Conservation (phyloP, 2,329 filamentous ascomycete genomes). For the Spiromastix sp. region DNA sequence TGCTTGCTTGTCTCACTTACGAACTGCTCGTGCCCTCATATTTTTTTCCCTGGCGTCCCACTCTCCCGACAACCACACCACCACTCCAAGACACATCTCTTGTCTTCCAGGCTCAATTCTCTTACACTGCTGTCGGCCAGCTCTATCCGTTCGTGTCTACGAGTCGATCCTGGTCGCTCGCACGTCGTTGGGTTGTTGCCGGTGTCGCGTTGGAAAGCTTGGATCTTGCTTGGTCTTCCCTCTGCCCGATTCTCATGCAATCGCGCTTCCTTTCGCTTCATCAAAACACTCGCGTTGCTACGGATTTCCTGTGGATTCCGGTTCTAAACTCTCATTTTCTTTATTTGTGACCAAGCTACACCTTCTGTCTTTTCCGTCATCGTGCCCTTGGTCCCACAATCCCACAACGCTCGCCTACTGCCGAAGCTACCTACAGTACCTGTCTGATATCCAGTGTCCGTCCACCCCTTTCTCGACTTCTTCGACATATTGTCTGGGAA, state of each 20-base stretch:
- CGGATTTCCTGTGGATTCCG: neutral
- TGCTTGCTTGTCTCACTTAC: neutral
- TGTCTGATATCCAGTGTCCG: too few species aligned
- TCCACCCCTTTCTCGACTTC: too few species aligned
- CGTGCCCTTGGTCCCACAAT: too few species aligned
- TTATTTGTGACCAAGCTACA: too few species aligned
- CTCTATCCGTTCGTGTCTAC: neutral
- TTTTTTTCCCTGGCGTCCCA: constrained; percentile 1
- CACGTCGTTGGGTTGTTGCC: neutral
- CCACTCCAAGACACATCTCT: neutral
- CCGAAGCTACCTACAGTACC: too few species aligned
- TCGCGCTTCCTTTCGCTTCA: neutral
- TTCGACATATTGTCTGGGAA: too few species aligned
- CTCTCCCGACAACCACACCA: neutral
- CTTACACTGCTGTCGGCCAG: neutral
- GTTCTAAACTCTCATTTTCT: neutral
- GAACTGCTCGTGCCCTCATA: neutral
- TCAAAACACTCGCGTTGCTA: neutral
- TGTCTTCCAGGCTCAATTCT: too few species aligned
- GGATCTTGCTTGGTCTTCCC: neutral
- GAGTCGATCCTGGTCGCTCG: neutral
- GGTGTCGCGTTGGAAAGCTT: neutral
- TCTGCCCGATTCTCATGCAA: neutral
- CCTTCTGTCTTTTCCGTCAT: too few species aligned
- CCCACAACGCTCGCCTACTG: too few species aligned